A percentile compares a stretch with the other conserved stretches of the same genome.
phyloP scores from a whole-genome alignment of 176 grass and related monocot species.

The Musa acuminata region DNA sequence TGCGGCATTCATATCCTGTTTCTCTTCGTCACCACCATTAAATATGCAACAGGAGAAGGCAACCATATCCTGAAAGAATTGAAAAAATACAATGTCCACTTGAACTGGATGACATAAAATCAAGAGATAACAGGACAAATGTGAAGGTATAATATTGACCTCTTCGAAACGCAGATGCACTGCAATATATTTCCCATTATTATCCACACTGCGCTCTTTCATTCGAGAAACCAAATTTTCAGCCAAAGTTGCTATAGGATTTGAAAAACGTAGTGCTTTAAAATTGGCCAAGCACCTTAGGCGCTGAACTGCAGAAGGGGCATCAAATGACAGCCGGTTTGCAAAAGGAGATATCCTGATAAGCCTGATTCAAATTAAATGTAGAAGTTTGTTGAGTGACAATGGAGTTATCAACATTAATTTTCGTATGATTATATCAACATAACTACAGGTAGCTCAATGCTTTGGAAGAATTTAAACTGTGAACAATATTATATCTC shows the following conservation, averaged over 20 bases:
- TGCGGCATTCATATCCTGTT: conserved; percentile 68
- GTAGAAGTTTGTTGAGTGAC: neutral
- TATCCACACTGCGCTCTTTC: conserved; percentile 57
- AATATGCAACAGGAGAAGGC: conserved; percentile 97
- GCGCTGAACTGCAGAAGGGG: conserved; percentile 68
- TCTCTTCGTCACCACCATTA: conserved; percentile 76
- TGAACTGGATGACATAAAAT: neutral
- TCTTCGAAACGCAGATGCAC: conserved; percentile 99
- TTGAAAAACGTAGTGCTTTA: conserved; percentile 90
- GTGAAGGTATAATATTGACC: conserved; percentile 40
- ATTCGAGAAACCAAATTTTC: conserved; percentile 82
- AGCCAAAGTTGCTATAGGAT: conserved; percentile 59
- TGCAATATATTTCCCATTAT: conserved; percentile 73
- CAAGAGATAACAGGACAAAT: neutral
- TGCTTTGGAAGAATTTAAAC: neutral
- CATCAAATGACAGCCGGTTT: conserved; percentile 85
- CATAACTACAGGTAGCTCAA: neutral
- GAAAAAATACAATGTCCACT: neutral
- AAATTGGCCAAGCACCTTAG: conserved; percentile 93
- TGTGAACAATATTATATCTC: neutral
- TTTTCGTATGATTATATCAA: neutral
- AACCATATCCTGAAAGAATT: conserved; percentile 90
- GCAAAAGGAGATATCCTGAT: conserved; percentile 97
- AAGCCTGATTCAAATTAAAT: conserved; percentile 36
- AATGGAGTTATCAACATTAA: neutral